phyloP scores from a whole-genome alignment of 2,329 filamentous ascomycete genomes.

The Fusarium sp. region DNA sequence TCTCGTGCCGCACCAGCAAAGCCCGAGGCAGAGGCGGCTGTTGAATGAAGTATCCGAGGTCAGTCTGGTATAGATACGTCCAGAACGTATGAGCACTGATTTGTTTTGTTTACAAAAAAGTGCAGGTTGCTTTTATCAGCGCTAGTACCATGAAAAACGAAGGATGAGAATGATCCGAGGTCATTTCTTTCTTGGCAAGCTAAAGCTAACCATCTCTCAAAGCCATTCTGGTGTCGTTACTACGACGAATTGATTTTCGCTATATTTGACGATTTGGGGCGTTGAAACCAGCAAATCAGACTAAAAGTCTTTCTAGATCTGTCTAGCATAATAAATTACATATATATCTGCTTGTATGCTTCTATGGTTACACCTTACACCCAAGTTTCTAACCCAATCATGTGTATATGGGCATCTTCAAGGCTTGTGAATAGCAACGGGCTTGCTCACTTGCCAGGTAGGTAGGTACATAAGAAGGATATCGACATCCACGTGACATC shows the following conservation, averaged over 20 bases:
- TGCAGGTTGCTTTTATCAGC: constrained; percentile 8
- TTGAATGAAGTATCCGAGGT: constrained; percentile 40
- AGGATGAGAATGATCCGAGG: constrained; percentile 30
- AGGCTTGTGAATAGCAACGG: too few species aligned
- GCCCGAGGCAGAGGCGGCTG: constrained; percentile 23
- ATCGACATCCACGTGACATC: background rate
- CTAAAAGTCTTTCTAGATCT: constrained; percentile 10
- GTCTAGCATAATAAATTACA: constrained; percentile 9
- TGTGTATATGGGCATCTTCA: too few species aligned
- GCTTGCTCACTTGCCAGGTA: too few species aligned
- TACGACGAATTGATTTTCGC: constrained; percentile 7
- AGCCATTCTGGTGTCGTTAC: constrained; percentile 11
- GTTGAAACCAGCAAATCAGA: constrained; percentile 8
- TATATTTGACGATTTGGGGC: constrained; percentile 12
- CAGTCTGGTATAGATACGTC: constrained; percentile 22
- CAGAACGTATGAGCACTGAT: constrained; percentile 14
- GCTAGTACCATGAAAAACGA: constrained; percentile 5
- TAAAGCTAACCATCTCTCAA: constrained; percentile 33
- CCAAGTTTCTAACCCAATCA: too few species aligned
- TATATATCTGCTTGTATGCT: background rate
- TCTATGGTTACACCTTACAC: background rate
- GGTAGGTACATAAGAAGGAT: background rate
- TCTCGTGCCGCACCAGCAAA: constrained; percentile 37
- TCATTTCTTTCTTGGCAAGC: constrained; percentile 16
- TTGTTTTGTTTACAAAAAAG: constrained; percentile 4